phyloP scores from a whole-genome alignment of 2,329 filamentous ascomycete genomes.

The Biscogniauxia mediterranea region DNA sequence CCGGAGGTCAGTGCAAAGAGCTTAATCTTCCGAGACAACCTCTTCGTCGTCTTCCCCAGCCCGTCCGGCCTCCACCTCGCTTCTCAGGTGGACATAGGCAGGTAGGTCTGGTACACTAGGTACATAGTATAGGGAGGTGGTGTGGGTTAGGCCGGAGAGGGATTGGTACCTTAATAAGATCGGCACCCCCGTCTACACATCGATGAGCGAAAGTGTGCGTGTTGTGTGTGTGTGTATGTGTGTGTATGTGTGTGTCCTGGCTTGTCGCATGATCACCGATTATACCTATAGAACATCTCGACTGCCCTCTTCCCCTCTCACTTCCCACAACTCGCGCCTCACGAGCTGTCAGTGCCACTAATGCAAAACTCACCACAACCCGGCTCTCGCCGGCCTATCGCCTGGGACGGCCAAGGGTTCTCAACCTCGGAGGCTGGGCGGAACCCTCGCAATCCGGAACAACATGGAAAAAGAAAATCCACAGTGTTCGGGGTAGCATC shows the following conservation, averaged over 20 bases:
- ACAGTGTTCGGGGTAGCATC: background rate
- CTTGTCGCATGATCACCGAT: conserved; percentile 16
- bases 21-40: background rate
- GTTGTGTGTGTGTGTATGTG: background rate
- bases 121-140: background rate
- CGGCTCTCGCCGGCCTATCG: conserved; percentile 14
- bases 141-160: background rate
- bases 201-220: background rate
- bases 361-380: conserved; percentile 15
- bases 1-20: conserved; percentile 3
- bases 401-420: conserved; percentile 6
- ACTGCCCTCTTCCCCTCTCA: conserved; percentile 12
- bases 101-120: background rate
- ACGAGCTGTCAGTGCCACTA: conserved; percentile 18
- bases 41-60: background rate
- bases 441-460: conserved; percentile 3
- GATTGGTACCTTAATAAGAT: background rate
- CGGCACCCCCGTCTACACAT: background rate
- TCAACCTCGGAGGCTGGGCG: conserved; percentile 13
- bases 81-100: background rate
- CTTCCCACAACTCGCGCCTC: conserved; percentile 11
- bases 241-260: background rate
- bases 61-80: background rate
- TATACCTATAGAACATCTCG: conserved; percentile 9
- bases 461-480: conserved; percentile 1